Conservation (phyloP, 495 filamentous ascomycete species). For the Terfezia boudieri region DNA sequence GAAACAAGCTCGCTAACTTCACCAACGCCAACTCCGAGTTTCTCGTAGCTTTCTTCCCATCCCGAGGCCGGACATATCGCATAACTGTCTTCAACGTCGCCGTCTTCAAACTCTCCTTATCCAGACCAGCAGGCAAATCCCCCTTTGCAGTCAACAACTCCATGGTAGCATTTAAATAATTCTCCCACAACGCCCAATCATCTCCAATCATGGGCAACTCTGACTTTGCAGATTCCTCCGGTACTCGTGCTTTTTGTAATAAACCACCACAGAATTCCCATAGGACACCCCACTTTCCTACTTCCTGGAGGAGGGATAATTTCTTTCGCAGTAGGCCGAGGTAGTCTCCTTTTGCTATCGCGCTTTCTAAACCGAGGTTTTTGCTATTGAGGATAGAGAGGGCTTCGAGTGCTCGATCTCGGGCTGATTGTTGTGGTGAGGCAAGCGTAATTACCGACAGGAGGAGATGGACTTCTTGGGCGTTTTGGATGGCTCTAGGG, state of each 20-base stretch:
- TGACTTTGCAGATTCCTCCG: not conserved
- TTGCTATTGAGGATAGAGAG: constrained; percentile 29
- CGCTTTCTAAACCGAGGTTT: constrained; percentile 29
- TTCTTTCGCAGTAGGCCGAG: constrained; percentile 27
- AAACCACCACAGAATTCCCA: constrained; percentile 24
- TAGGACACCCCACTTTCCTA: constrained; percentile 26
- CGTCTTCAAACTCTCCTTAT: not conserved
- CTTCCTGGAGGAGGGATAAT: constrained; percentile 24
- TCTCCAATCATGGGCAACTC: constrained; percentile 22
- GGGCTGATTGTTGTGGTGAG: constrained; percentile 14
- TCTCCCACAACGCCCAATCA: constrained; percentile 37
- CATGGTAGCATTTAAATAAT: constrained; percentile 19
- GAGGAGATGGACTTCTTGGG: constrained; percentile 33
- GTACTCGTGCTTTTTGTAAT: constrained; percentile 19
- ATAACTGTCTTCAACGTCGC: constrained; percentile 4
- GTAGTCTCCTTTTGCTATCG: constrained; percentile 29
- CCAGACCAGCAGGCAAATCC: constrained; percentile 9
- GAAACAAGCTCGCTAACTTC: constrained; percentile 17
- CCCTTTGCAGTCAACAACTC: constrained; percentile 12
- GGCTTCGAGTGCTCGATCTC: constrained; percentile 26
- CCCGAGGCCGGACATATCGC: constrained; percentile 1
- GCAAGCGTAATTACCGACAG: constrained; percentile 15
- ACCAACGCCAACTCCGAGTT: constrained; percentile 20
- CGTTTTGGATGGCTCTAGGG: constrained; percentile 30
- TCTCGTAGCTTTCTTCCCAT: constrained; percentile 8